Evolutionary conservation across 83 land plant genomes (phyloP).

Genomic region (Diphasiastrum complanatum): DNA sequence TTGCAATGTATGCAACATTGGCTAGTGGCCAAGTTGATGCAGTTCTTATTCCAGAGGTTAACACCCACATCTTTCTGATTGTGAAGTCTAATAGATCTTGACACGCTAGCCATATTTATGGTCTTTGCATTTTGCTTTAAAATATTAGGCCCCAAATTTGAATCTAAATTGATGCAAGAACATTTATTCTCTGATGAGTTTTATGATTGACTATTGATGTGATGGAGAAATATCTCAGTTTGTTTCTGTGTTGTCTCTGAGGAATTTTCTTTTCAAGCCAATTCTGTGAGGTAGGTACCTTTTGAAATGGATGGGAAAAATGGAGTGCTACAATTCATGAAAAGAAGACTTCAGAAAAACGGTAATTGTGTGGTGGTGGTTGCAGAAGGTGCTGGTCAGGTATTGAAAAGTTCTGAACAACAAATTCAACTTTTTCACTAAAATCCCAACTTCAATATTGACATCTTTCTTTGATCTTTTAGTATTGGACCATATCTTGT

Average conservation of each 20-base stretch:
- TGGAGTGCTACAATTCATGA: constrained; percentile 73
- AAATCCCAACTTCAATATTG: no score
- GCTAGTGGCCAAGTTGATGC: constrained; percentile 94
- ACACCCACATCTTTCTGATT: background rate
- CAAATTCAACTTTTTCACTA: no score
- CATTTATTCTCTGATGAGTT: background rate
- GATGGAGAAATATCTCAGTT: no score
- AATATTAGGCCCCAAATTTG: no score
- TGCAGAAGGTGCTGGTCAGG: constrained; percentile 99
- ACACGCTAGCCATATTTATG: no score
- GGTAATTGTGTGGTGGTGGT: constrained; percentile 87
- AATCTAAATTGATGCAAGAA: background rate
- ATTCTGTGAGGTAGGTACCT: constrained; percentile 61
- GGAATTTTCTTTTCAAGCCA: background rate
- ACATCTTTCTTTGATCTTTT: background rate
- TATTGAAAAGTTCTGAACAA: no score
- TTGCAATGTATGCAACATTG: constrained; percentile 93
- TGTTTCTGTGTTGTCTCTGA: background rate
- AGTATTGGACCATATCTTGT: no score
- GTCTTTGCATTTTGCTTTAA: background rate
- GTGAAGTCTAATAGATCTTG: no score
- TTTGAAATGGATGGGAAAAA: constrained; percentile 74
- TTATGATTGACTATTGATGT: no score
- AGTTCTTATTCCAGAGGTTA: constrained; percentile 92
- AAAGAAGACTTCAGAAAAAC: constrained; percentile 60